A percentile compares a stretch with the other conserved stretches of the same genome.
These are phyloP conservation scores for Parasitella parasitica DNA, from an alignment of 371 early-diverging fungal species.

Conservation along the genomic window DNA sequence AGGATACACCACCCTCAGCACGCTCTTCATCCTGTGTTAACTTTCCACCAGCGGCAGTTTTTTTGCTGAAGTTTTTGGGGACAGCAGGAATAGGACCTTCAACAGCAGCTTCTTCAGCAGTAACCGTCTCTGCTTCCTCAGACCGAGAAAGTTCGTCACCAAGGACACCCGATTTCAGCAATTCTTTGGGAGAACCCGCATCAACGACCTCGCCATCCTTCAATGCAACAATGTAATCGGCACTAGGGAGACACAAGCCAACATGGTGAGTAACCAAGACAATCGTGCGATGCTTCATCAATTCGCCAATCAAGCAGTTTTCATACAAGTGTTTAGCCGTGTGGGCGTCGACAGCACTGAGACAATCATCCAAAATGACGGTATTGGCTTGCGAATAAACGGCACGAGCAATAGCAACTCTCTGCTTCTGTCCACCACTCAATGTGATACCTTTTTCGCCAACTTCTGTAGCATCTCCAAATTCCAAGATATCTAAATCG, in stretches of 20 bases:
- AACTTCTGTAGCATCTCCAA: slow-evolving; percentile 88
- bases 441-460: slow-evolving; percentile 89
- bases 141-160: slow-evolving; percentile 46
- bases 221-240: slow-evolving; percentile 70
- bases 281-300: slow-evolving; percentile 78
- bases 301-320: slow-evolving; percentile 63
- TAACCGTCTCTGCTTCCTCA: slow-evolving; percentile 9
- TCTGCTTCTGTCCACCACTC: slow-evolving; percentile 86
- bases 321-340: slow-evolving; percentile 81
- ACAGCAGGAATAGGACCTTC: slow-evolving; percentile 40
- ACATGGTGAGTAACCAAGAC: slow-evolving; percentile 89
- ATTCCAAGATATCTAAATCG: slow-evolving; percentile 81
- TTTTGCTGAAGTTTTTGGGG: not conserved
- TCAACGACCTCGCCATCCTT: slow-evolving; percentile 62
- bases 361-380: slow-evolving; percentile 77
- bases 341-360: slow-evolving; percentile 86
- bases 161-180: slow-evolving; percentile 46
- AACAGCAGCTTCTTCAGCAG: slow-evolving; percentile 24
- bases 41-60: slow-evolving; percentile 47
- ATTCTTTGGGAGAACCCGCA: slow-evolving; percentile 53
- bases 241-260: slow-evolving; percentile 67
- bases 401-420: slow-evolving; percentile 76
- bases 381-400: slow-evolving; percentile 73
- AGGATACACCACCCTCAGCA: slow-evolving; percentile 63
- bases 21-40: slow-evolving; percentile 69